Conservation (phyloP, 169 alveolate species). For the Cryptosporidium baileyi region DNA sequence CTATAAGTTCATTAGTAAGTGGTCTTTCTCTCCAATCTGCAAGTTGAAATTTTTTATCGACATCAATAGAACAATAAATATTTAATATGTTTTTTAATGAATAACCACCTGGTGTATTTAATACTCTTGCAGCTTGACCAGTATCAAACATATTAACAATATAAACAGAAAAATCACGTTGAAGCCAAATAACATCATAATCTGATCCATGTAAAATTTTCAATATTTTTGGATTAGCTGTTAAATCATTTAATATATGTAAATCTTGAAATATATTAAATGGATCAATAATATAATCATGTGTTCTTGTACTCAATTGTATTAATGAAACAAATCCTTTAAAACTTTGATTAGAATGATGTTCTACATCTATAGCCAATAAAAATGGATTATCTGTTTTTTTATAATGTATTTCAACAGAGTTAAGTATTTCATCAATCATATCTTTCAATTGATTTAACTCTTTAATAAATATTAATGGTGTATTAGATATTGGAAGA, state of each 20-base stretch:
- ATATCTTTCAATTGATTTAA: constrained; percentile 76
- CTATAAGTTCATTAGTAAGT: constrained; percentile 82
- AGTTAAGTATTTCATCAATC: constrained; percentile 73
- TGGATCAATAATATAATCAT: constrained; percentile 92
- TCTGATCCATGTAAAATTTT: constrained; percentile 94
- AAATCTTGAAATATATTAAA: constrained; percentile 81
- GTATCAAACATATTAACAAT: constrained; percentile 95
- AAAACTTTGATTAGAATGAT: constrained; percentile 84
- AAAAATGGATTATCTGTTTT: constrained; percentile 74
- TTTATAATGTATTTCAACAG: constrained; percentile 19
- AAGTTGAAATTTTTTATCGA: constrained; percentile 87
- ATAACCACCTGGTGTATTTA: constrained; percentile 80
- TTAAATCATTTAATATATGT: constrained; percentile 83
- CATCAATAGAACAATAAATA: constrained; percentile 81
- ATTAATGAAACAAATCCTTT: constrained; percentile 92
- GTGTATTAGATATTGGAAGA: constrained; percentile 76
- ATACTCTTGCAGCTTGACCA: constrained; percentile 88
- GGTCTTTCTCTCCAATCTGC: constrained; percentile 95
- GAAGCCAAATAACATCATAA: constrained; percentile 89
- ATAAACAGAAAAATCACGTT: constrained; percentile 94
- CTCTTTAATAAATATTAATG: constrained; percentile 79
- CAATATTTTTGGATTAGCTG: constrained; percentile 91
- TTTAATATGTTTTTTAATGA: constrained; percentile 83
- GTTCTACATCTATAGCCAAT: constrained; percentile 92
- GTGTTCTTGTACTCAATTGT: constrained; percentile 87